Evolutionary conservation across 176 grass and related monocot genomes (phyloP).

Genomic region (Oropetium thomaeum): DNA sequence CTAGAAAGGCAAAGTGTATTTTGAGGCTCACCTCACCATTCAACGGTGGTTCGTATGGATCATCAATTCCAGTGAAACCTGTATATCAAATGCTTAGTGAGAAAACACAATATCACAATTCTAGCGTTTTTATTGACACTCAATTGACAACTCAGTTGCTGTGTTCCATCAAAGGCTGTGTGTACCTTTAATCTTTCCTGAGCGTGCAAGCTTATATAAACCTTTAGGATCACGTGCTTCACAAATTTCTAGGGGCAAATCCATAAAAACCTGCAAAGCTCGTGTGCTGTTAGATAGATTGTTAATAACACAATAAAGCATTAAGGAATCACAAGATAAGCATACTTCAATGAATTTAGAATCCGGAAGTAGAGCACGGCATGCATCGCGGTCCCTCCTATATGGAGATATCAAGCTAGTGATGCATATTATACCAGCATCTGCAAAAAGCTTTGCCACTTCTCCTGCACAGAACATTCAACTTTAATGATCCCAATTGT

Average conservation of each 20-base stretch:
- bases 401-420: conserved; percentile 77
- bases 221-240: conserved; percentile 97
- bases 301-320: conserved; percentile 1
- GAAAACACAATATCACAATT: not conserved
- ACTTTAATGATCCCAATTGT: conserved; percentile 20
- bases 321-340: conserved; percentile 13
- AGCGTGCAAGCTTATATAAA: conserved; percentile 91
- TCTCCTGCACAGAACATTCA: conserved; percentile 57
- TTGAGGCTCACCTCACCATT: conserved; percentile 73
- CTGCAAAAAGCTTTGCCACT: conserved; percentile 87
- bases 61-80: conserved; percentile 97
- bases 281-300: conserved; percentile 37
- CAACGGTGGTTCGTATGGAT: conserved; percentile 84
- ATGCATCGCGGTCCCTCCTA: conserved; percentile 80
- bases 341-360: conserved; percentile 90
- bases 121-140: not conserved
- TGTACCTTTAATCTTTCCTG: conserved; percentile 94
- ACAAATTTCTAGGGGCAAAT: conserved; percentile 89
- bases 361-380: conserved; percentile 72
- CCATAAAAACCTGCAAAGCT: conserved; percentile 76
- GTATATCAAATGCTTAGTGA: conserved; percentile 28
- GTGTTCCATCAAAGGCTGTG: not conserved
- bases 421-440: conserved; percentile 91
- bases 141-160: not conserved
- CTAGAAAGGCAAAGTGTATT: not conserved